A percentile compares a stretch with the other conserved stretches of the same genome.
These are phyloP conservation scores for Fistulina hepatica DNA, from an alignment of 1,284 basidiomycete genomes.

Conservation along the genomic window DNA sequence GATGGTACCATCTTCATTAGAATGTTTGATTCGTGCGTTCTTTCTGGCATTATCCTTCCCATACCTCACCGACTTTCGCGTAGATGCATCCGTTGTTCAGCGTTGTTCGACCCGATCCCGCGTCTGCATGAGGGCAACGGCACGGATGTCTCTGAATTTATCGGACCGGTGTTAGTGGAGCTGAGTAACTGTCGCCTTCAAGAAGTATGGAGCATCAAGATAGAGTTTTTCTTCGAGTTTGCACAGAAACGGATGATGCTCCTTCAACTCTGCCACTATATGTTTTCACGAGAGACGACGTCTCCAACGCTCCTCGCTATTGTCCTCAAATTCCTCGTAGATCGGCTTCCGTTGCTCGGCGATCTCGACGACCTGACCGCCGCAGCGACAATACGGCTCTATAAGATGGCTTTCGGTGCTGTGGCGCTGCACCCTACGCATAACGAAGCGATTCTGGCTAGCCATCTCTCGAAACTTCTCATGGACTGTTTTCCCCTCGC, in stretches of 20 bases:
- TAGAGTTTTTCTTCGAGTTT: slow-evolving; percentile 79
- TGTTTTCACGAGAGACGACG: slow-evolving; percentile 77
- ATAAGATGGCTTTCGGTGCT: slow-evolving; percentile 94
- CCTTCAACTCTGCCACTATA: slow-evolving; percentile 77
- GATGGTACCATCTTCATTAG: slow-evolving; percentile 84
- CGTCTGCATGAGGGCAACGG: slow-evolving; percentile 70
- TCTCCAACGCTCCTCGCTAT: slow-evolving; percentile 92
- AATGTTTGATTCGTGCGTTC: slow-evolving; percentile 84
- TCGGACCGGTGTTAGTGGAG: slow-evolving; percentile 70
- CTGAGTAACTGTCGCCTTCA: slow-evolving; percentile 88
- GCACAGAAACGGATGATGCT: slow-evolving; percentile 71
- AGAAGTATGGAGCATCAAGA: slow-evolving; percentile 88
- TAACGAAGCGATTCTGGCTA: slow-evolving; percentile 89
- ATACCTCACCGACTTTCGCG: too few species aligned
- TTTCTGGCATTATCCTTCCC: too few species aligned
- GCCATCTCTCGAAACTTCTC: slow-evolving; percentile 87
- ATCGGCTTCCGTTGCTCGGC: slow-evolving; percentile 75
- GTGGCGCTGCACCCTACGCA: slow-evolving; percentile 69
- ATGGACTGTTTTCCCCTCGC: slow-evolving; percentile 97
- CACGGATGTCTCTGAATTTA: slow-evolving; percentile 63
- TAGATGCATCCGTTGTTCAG: slow-evolving; percentile 78
- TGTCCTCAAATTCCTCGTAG: slow-evolving; percentile 80
- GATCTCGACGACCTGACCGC: slow-evolving; percentile 77
- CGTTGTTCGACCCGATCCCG: slow-evolving; percentile 75
- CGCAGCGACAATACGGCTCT: slow-evolving; percentile 78